phyloP scores from a whole-genome alignment of 441 rosid genomes.

The Lepidium campestre region DNA sequence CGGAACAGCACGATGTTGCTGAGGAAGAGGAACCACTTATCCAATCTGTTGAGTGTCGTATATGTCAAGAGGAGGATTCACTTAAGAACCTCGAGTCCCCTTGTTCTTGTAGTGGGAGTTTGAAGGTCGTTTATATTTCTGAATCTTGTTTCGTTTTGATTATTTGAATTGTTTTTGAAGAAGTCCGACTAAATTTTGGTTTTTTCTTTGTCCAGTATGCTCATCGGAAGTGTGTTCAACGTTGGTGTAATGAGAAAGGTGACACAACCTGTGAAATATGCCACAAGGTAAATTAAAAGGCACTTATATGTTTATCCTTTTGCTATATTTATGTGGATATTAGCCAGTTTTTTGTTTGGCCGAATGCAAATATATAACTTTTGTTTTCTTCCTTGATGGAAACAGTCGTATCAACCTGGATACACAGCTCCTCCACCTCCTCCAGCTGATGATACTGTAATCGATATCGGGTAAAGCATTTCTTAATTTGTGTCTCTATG shows the following conservation, averaged over 20 bases:
- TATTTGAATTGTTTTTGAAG: background rate
- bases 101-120: conserved; percentile 71
- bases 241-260: conserved; percentile 94
- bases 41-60: conserved; percentile 63
- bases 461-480: conserved; percentile 52
- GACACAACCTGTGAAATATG: conserved; percentile 89
- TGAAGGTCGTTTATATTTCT: conserved; percentile 41
- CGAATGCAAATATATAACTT: background rate
- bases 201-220: conserved; percentile 16
- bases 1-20: conserved; percentile 12
- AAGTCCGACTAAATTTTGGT: background rate
- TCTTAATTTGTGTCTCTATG: background rate
- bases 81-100: conserved; percentile 60
- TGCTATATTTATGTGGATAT: background rate
- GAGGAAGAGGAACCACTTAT: conserved; percentile 48
- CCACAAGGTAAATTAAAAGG: conserved; percentile 53
- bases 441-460: conserved; percentile 46
- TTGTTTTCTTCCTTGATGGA: background rate
- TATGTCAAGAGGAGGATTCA: conserved; percentile 69
- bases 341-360: background rate
- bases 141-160: background rate
- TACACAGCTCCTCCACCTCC: conserved; percentile 62
- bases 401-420: conserved; percentile 62
- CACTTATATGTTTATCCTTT: background rate
- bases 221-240: conserved; percentile 83